These are phyloP conservation scores for Phytophthora colocasiae DNA, from an alignment of 352 stramenopile genomes.

Conservation along the genomic window DNA sequence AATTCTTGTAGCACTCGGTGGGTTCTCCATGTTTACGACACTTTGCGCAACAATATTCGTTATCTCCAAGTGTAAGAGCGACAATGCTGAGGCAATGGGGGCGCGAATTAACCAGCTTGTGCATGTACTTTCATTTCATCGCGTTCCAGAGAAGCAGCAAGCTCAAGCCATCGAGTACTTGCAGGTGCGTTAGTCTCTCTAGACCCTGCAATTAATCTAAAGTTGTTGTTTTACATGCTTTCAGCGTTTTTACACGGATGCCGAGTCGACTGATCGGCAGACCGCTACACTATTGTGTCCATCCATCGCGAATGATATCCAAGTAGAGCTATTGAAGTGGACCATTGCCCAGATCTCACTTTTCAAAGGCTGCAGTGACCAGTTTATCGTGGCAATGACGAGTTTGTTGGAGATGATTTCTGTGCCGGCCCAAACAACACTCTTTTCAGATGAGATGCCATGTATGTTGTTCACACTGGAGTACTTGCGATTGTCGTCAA, in stretches of 20 bases:
- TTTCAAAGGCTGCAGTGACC: constrained; percentile 64
- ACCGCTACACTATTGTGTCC: constrained; percentile 70
- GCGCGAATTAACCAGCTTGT: constrained; percentile 72
- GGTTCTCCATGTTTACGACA: background rate
- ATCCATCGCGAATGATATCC: constrained; percentile 78
- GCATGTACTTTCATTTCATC: constrained; percentile 71
- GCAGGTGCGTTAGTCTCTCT: constrained; percentile 52
- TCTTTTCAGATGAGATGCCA: constrained; percentile 70
- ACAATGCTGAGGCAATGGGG: constrained; percentile 43
- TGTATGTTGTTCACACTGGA: constrained; percentile 77
- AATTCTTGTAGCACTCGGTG: constrained; percentile 43
- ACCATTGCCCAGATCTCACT: constrained; percentile 69
- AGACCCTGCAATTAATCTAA: too few relatives aligned
- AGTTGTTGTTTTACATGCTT: too few relatives aligned
- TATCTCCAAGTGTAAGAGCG: constrained; percentile 46
- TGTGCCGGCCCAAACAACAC: constrained; percentile 54
- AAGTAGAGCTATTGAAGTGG: constrained; percentile 68
- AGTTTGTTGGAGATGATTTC: constrained; percentile 72
- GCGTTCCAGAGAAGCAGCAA: constrained; percentile 60
- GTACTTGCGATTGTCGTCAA: constrained; percentile 67
- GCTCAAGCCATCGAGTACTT: constrained; percentile 63
- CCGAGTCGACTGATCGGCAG: constrained; percentile 71
- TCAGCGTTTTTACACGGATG: constrained; percentile 64
- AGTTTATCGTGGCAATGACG: constrained; percentile 73
- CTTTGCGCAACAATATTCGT: background rate